Evolutionary conservation across 306 rosid genomes (phyloP).

Genomic region (Vigna mungo): DNA sequence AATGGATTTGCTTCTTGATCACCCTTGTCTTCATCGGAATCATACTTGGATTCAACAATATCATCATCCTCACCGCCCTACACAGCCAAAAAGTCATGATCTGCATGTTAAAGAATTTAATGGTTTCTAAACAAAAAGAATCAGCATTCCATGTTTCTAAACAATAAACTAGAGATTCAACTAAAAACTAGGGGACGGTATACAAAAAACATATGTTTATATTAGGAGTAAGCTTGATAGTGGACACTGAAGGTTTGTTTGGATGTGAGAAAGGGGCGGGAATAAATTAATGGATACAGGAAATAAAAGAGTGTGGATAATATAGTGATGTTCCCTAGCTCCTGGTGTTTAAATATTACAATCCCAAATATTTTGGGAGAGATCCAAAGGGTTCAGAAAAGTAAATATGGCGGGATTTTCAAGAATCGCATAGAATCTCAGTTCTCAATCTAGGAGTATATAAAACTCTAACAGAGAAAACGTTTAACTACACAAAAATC

Average conservation of each 20-base stretch:
- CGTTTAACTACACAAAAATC: background rate
- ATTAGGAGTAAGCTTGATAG: background rate
- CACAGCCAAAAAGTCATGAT: conserved; percentile 44
- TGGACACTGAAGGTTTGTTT: background rate
- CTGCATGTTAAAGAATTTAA: background rate
- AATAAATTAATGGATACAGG: conserved; percentile 1
- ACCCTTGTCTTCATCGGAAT: conserved; percentile 73
- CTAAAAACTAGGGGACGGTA: background rate
- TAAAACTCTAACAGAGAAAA: conserved; percentile 2
- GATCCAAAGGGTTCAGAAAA: background rate
- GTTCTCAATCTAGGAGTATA: conserved; percentile 10
- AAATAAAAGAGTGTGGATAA: background rate
- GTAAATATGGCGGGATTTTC: background rate
- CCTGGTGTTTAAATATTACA: background rate
- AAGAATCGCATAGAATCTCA: conserved; percentile 15
- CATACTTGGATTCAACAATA: conserved; percentile 60
- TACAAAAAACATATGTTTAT: background rate
- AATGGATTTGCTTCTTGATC: conserved; percentile 82
- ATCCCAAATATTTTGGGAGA: background rate
- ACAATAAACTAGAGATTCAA: background rate
- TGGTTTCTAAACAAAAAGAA: background rate
- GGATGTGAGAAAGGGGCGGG: background rate
- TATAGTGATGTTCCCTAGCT: background rate
- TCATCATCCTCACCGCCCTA: conserved; percentile 70
- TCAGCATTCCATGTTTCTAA: background rate